Evolutionary conservation across 305 asterid species (phyloP), one percentile per base, ranked within the genome.

Genomic region (Fraxinus dipetala): DNA sequence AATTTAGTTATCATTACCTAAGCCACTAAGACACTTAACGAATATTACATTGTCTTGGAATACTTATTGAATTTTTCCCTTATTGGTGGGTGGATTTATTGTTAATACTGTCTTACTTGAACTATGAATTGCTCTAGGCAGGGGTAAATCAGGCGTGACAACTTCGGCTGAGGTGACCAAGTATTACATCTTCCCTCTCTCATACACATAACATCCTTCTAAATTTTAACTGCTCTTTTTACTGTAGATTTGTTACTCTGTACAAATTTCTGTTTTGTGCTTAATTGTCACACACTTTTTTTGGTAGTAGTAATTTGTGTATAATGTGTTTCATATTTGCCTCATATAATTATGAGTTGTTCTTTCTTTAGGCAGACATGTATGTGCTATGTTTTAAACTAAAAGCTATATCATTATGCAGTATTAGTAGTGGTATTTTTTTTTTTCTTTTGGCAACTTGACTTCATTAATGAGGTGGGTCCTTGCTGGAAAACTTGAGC

Each of bases 121-220:
- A 34, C 76, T 34, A 34, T 72, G 76, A 72, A 31, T 31, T 72
- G 28, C 76, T 32, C 45, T 34, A 72, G 76, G 76, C 26, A 20
- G 28, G 75, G 85, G 91, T 78, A 92, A 92, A 87, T 84, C 95
- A 48, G 91, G 91, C 56, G 85, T 75, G 84, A 86, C 90, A 72
- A 90, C 91, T 54, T 86, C 92, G 59, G 94, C 91, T 76, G 98
- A 95, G 78, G 95, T 95, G 54, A 94, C 99, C 85, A 95, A 95
- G 99, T 95, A 94, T 75, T 24, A 81, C 38, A 54, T 85, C 87
- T 74, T 85, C 84, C 80, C 80, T 83, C 84, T 83, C 86, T 34
- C 76, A 72, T 72, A 11, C 76, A 34, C 18, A 72, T n/a, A 34
- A 13, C 45, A 72, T 13, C 76, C 24, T 34, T 65, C 48, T 72